Base-by-base conservation (phyloP, 805 yeast species). In the Nakazawaea wyomingensis region DNA sequence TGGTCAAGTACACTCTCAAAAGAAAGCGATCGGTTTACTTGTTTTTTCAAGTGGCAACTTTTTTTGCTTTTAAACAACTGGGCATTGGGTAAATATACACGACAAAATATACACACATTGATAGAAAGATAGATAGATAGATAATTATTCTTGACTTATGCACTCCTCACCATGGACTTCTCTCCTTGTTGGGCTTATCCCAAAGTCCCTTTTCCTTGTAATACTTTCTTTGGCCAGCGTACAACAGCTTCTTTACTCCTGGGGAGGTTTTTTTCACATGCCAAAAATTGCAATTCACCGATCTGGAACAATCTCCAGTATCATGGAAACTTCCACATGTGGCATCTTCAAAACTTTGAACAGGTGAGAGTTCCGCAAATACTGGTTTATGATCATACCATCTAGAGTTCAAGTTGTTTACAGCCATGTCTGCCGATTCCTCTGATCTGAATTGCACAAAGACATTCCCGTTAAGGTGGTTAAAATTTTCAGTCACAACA, bases 391-490 rank as follows among this genome's bases (percentile, higher is more conserved):
- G 78, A 44, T 78, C 77, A 57, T 78, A 90, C 97, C 97, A 90
- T 45, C 93, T 73, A 26, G 79, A 72, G 55, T 86, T 87, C 54
- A 89, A 75, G 43, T 65, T 67, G 37, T 74, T 71, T 28, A 75
- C 69, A 3, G 89, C 90, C 38, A 59, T 61, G 28, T 64, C 65
- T 0, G 96, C 96, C 22, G 73, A 76, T 4, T 68, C 70, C 17
- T 72, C 73, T 20, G 68, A 61, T 26, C 64, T 57, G 58, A 79
- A 90, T 46, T 75, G 71, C 16, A 85, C 76, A 56, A 86, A 86
- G 0, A 90, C 95, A 56, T 88, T 89, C 1, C 98, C 98, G 48
- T 78, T 79, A 45, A 91, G 62, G 58, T 90, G 96, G 52, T 85
- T 85, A 39, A 77, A 79, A 59, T 91, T 91, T 50, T 85, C 96